These are phyloP conservation scores for Canavalia gladiata DNA, from an alignment of 306 rosid species.

Conservation along the genomic window DNA sequence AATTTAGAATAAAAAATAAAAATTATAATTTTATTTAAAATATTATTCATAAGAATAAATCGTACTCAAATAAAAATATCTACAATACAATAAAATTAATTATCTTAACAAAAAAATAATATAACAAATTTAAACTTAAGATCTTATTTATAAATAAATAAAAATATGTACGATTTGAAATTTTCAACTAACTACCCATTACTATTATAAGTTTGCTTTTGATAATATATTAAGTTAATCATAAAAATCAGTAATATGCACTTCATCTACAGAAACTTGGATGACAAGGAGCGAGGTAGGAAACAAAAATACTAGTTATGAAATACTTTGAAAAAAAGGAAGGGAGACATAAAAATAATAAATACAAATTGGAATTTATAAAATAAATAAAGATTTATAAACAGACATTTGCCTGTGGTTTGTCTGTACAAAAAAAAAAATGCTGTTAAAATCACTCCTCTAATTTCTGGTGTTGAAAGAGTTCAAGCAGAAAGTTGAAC, in stretches of 20 bases:
- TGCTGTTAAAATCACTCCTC: slow-evolving; percentile 24
- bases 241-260: not conserved
- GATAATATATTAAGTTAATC: not conserved
- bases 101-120: too few species aligned
- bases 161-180: too few species aligned
- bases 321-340: not conserved
- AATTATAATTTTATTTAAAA: too few species aligned
- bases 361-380: slow-evolving; percentile 11
- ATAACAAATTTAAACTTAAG: too few species aligned
- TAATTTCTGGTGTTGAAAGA: slow-evolving; percentile 1
- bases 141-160: too few species aligned
- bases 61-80: too few species aligned
- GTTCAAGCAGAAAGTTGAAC: slow-evolving; percentile 21
- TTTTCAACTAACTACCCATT: too few species aligned
- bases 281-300: not conserved
- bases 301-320: not conserved
- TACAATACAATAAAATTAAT: too few species aligned
- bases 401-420: slow-evolving; percentile 41
- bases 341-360: not conserved
- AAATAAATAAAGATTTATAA: not conserved
- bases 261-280: not conserved
- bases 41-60: too few species aligned
- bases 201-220: not conserved
- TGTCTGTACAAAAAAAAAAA: slow-evolving; percentile 52
- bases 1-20: too few species aligned